Evolutionary conservation across 1,284 basidiomycete species (phyloP), one percentile per base, ranked within the genome.

Genomic region (Pseudomicrostroma phylloplanum): DNA sequence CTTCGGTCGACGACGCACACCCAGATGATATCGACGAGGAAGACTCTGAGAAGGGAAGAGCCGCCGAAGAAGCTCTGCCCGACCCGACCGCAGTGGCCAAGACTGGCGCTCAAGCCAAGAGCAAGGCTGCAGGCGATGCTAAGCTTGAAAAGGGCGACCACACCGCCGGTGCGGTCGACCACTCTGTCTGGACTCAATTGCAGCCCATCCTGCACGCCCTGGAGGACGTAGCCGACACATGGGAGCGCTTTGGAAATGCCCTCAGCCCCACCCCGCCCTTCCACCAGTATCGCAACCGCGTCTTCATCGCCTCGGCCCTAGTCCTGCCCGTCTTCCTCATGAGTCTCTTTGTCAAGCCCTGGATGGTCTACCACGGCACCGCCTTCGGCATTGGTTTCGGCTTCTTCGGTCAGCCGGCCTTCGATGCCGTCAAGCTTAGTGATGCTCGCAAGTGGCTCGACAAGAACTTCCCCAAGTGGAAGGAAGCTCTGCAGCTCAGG

Each of bases 371-470:
- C 17, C 78, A 83, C 9, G 73, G 78, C 8, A 74, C 79, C 0
- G 81, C 82, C 0, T 82, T 85, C 63, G 65, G 72, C 0, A 70
- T 84, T 56, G 85, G 85, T 0, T 77, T 83, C 46, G 81, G 65
- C 1, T 82, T 86, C 68, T 86, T 85, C 72, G 84, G 81, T 9
- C 82, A 84, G 62, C 84, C 84, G 0, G 54, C 85, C 25, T 72
- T 85, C 57, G 77, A 79, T 23, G 76, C 78, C 3, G 80, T 78
- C 17, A 62, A 66, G 46, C 66, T 72, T 57, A 65, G 68, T 0
- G 55, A 63, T n/a, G 42, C 72, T 8, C 72, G 78, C 9, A 73
- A 79, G 59, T 78, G 79, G 70, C 79, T 85, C 43, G 79, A 83
- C 36, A 70, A 80, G 55, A 73, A 80, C 23, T 78, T 82, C 13